Evolutionary conservation across 2,329 filamentous ascomycete species (phyloP).

Genomic region (Arthrocladium fulminans): DNA sequence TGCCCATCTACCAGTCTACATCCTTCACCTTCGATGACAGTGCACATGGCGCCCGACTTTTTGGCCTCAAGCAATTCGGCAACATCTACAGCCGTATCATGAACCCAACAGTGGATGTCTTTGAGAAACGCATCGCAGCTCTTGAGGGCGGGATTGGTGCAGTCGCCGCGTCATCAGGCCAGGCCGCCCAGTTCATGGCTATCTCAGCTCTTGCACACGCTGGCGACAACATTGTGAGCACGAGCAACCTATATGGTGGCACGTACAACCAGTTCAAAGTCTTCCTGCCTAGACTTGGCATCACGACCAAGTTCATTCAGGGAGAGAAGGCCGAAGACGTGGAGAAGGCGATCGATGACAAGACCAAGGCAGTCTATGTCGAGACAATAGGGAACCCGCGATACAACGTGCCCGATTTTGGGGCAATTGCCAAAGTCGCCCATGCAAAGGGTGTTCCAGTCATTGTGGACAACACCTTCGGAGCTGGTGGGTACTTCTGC

Average conservation of each 20-base stretch:
- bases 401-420: conserved; percentile 82
- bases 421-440: conserved; percentile 70
- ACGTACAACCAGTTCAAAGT: conserved; percentile 95
- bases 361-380: conserved; percentile 78
- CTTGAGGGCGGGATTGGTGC: conserved; percentile 64
- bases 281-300: conserved; percentile 66
- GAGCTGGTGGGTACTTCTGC: conserved; percentile 75
- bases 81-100: conserved; percentile 97
- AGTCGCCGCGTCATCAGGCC: conserved; percentile 61
- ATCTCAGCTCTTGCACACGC: conserved; percentile 66
- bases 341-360: conserved; percentile 69
- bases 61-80: conserved; percentile 91
- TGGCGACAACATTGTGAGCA: conserved; percentile 83
- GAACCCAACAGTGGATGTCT: conserved; percentile 92
- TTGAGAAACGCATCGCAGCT: conserved; percentile 58
- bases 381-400: conserved; percentile 83
- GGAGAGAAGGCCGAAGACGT: conserved; percentile 62
- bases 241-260: conserved; percentile 78
- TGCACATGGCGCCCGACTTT: conserved; percentile 86
- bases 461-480: conserved; percentile 82
- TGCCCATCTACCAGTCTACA: conserved; percentile 93
- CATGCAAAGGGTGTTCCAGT: conserved; percentile 55
- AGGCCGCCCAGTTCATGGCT: conserved; percentile 80
- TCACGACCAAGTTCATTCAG: conserved; percentile 72
- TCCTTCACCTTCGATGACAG: conserved; percentile 94